Conservation (phyloP, 2,329 filamentous ascomycete species). For the Passalora sequoiae region DNA sequence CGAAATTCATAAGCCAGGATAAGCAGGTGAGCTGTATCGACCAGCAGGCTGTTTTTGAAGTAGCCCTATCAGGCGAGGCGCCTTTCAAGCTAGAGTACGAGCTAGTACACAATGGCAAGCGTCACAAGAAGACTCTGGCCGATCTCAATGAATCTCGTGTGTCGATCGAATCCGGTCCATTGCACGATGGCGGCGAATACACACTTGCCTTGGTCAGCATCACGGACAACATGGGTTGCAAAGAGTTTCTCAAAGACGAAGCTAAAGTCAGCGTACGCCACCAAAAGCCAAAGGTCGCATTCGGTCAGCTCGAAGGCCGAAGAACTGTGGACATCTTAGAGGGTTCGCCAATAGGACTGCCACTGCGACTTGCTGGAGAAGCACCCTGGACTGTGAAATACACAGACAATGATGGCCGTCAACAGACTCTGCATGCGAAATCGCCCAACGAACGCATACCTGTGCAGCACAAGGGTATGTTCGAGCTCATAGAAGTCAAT, state of each 20-base stretch:
- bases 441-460: constrained; percentile 31
- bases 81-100: constrained; percentile 93
- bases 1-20: constrained; percentile 57
- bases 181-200: constrained; percentile 83
- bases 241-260: constrained; percentile 78
- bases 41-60: constrained; percentile 67
- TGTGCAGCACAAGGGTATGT: constrained; percentile 53
- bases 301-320: constrained; percentile 79
- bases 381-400: constrained; percentile 79
- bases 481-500: constrained; percentile 70
- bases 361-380: constrained; percentile 78
- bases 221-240: constrained; percentile 80
- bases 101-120: constrained; percentile 80
- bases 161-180: constrained; percentile 67
- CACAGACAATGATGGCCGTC: constrained; percentile 40
- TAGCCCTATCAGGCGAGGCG: constrained; percentile 71
- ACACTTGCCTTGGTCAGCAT: constrained; percentile 79
- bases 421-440: constrained; percentile 39
- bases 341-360: constrained; percentile 66
- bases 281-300: constrained; percentile 79
- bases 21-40: constrained; percentile 73
- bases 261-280: constrained; percentile 79
- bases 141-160: constrained; percentile 59
- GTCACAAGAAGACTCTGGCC: constrained; percentile 61
- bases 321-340: constrained; percentile 71